phyloP scores from a whole-genome alignment of 2,329 filamentous ascomycete species.

The Xylaria sp. region DNA sequence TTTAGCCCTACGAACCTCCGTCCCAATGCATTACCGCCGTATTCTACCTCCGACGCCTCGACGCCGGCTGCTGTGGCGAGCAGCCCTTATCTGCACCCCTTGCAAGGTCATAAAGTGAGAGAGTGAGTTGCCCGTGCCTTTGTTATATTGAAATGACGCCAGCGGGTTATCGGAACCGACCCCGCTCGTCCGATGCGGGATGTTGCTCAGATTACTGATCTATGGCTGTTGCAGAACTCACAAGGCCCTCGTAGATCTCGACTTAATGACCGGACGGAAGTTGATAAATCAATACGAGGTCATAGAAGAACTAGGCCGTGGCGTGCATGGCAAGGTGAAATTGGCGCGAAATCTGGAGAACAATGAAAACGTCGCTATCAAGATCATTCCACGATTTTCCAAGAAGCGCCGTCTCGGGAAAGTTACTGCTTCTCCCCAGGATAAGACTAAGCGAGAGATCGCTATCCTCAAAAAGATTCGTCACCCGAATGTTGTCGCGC shows the following conservation, averaged over 20 bases:
- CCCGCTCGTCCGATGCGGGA: background rate
- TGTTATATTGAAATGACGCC: background rate
- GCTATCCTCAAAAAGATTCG: constrained; percentile 98
- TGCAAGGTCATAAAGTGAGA: constrained; percentile 78
- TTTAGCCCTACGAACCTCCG: constrained; percentile 64
- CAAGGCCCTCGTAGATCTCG: constrained; percentile 89
- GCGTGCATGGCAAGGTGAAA: constrained; percentile 98
- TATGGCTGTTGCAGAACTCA: constrained; percentile 71
- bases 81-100: constrained; percentile 74
- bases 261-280: constrained; percentile 89
- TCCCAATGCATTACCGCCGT: constrained; percentile 53
- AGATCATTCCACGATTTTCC: constrained; percentile 96
- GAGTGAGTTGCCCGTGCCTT: constrained; percentile 67
- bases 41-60: constrained; percentile 63
- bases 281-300: constrained; percentile 98
- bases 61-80: constrained; percentile 60
- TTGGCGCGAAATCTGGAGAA: constrained; percentile 83
- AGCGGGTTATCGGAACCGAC: background rate
- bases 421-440: constrained; percentile 73
- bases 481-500: constrained; percentile 94
- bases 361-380: constrained; percentile 89
- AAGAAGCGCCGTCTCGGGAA: constrained; percentile 92
- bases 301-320: constrained; percentile 93
- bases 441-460: constrained; percentile 94
- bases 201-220: constrained; percentile 26